Conservation (phyloP, 1,139 yeast species). For the Magnusiomyces ingens region DNA sequence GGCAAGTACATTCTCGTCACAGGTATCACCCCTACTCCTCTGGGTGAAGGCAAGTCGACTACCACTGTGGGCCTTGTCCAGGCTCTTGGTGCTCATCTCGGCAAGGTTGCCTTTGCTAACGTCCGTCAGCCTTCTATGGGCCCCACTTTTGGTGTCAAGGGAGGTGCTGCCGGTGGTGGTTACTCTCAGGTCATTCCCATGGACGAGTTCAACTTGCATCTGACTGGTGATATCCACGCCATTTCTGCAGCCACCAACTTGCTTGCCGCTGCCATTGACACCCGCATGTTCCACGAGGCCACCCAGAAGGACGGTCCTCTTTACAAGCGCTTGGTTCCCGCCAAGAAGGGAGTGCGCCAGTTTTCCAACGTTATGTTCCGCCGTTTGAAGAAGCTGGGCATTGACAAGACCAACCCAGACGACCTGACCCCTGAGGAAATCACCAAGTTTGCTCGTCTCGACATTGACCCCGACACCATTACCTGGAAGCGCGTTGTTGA, state of each 20-base stretch:
- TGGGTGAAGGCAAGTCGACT: conserved; percentile 97
- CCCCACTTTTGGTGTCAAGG: conserved; percentile 97
- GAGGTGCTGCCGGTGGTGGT: conserved; percentile 99
- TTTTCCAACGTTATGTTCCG: conserved; percentile 75
- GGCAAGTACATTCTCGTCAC: conserved; percentile 93
- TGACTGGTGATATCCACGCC: conserved; percentile 98
- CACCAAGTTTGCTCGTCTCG: conserved; percentile 70
- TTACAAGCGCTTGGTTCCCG: conserved; percentile 81
- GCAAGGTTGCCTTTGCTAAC: conserved; percentile 84
- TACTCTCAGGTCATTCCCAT: conserved; percentile 97
- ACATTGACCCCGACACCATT: conserved; percentile 88
- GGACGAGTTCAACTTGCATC: conserved; percentile 98
- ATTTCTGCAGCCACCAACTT: conserved; percentile 92
- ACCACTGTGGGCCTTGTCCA: conserved; percentile 96
- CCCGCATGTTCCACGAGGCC: conserved; percentile 93
- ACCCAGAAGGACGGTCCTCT: conserved; percentile 89
- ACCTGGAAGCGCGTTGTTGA: conserved; percentile 97
- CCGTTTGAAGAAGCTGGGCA: conserved; percentile 75
- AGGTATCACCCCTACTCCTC: conserved; percentile 97
- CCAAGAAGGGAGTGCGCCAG: conserved; percentile 71
- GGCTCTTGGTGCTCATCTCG: conserved; percentile 88
- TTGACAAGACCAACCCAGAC: conserved; percentile 72
- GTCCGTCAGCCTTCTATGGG: conserved; percentile 99
- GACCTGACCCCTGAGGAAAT: conserved; percentile 77
- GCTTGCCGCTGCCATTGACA: conserved; percentile 95